phyloP scores from a whole-genome alignment of 495 filamentous ascomycete species.

The Hypoxylon fuscum region DNA sequence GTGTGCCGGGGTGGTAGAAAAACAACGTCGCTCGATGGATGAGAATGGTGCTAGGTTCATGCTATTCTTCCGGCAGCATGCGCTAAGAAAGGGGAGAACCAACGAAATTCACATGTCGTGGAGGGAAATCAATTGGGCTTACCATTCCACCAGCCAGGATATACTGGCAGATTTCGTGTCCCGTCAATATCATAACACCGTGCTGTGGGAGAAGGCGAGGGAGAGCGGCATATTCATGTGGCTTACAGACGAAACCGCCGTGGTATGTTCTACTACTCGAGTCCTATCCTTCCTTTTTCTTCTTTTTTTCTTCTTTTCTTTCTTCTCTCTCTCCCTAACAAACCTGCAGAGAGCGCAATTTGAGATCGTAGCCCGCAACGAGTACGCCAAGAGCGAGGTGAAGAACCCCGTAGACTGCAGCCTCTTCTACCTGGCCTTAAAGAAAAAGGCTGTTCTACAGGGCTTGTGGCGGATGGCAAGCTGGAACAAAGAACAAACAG shows the following conservation, averaged over 20 bases:
- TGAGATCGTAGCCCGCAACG: conserved; percentile 87
- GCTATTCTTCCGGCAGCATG: conserved; percentile 88
- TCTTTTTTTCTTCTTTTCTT: too few relatives aligned
- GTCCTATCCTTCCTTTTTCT: not conserved
- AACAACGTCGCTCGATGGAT: conserved; percentile 90
- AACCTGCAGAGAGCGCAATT: conserved; percentile 74
- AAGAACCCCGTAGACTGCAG: conserved; percentile 96
- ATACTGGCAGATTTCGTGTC: conserved; percentile 90
- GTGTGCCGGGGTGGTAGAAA: conserved; percentile 85
- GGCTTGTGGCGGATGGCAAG: conserved; percentile 96
- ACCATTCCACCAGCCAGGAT: conserved; percentile 90
- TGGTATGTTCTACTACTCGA: conserved; percentile 63
- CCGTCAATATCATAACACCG: conserved; percentile 75
- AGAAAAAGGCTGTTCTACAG: conserved; percentile 90
- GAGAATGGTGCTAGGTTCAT: conserved; percentile 91
- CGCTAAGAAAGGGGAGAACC: conserved; percentile 70
- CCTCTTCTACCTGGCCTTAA: conserved; percentile 88
- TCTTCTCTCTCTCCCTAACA: too few relatives aligned
- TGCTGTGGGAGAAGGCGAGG: conserved; percentile 85
- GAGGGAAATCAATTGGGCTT: conserved; percentile 95
- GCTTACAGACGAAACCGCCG: conserved; percentile 77
- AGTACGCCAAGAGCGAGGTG: conserved; percentile 87
- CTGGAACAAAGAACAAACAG: conserved; percentile 85
- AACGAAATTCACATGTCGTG: conserved; percentile 79
- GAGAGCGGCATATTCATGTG: conserved; percentile 96